Base-by-base conservation (phyloP, 2,329 filamentous ascomycete species). In the Trichoderma asperellum region DNA sequence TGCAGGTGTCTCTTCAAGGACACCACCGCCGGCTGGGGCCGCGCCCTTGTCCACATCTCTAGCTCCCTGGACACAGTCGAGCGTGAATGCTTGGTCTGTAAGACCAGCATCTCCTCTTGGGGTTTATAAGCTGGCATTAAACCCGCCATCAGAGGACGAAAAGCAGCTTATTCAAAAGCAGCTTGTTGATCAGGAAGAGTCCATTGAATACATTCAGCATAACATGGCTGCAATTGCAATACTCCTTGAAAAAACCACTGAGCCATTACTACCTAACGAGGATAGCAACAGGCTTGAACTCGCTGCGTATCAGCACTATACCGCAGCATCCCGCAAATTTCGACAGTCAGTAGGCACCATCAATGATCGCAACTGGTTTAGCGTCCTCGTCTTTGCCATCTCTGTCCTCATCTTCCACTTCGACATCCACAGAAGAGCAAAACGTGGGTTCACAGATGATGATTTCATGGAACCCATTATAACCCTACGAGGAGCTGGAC, bases 371-470 rank as follows among this genome's bases (percentile, higher is more conserved):
- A 66, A 66, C 52, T 66, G 62, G 62, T 66, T 66, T 27, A 49
- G n/a, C 14, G 37, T 66, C 62, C 62, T 66, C 12, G n/a, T 66
- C 37, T 66, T 66, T 40, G 62, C 62, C 35, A 66, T 66, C 14
- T 66, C 62, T 2, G 62, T 66, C 27, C 62, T 66, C 37, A 35
- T 66, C 6, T 66, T 66, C n/a, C 62, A 66, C n/a, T 66, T 66
- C n/a, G 62, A 66, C n/a, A 66, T 66, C 10, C 62, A 66, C 62
- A 66, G 62, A 35, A 56, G 62, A 35, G 53, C 62, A 35, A 66
- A 57, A 6, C 53, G 53, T 11, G 62, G 62, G 1, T 49, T 66
- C 6, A 27, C 62, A 10, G 53, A 66, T 5, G 53, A 49, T 49
- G 62, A 57, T 35, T 57, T 49, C 14, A 5, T 66, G 16, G 62